Conservation (phyloP, 1,139 yeast genomes). For the Saccharomyces hybrid region DNA sequence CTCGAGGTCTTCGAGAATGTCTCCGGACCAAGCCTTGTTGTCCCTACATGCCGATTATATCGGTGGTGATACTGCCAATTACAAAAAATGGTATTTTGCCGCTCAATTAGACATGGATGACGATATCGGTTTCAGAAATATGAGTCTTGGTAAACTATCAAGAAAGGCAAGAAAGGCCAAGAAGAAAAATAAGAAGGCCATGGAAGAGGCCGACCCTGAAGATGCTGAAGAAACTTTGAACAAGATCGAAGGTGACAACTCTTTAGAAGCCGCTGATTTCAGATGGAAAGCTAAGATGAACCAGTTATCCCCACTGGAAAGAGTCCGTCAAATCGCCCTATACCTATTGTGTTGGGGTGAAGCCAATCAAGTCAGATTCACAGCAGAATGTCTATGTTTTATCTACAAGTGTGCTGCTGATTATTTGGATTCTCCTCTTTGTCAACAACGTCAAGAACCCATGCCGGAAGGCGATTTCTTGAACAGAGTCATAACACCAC, state of each 20-base stretch:
- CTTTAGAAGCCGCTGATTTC: conserved; percentile 71
- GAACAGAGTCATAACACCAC: conserved; percentile 85
- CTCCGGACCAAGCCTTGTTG: conserved; percentile 88
- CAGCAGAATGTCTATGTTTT: conserved; percentile 88
- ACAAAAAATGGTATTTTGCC: conserved; percentile 93
- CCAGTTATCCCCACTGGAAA: conserved; percentile 58
- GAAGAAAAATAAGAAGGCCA: conserved; percentile 56
- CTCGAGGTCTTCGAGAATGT: conserved; percentile 93
- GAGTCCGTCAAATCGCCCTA: conserved; percentile 83
- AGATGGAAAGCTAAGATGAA: conserved; percentile 81
- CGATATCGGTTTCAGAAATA: conserved; percentile 67
- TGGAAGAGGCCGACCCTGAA: conserved; percentile 42
- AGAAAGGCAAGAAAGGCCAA: conserved; percentile 48
- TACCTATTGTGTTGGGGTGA: conserved; percentile 96
- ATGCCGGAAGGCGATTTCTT: conserved; percentile 95
- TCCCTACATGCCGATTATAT: conserved; percentile 94
- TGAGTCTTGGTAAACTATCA: conserved; percentile 67
- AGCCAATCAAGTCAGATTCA: conserved; percentile 93
- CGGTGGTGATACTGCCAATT: conserved; percentile 89
- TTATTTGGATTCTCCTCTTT: conserved; percentile 76
- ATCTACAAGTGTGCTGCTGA: conserved; percentile 90
- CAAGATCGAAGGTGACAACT: conserved; percentile 82
- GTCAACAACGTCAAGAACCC: conserved; percentile 82
- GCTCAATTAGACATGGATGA: conserved; percentile 84
- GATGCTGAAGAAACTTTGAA: conserved; percentile 41